Base-by-base conservation (phyloP, 495 filamentous ascomycete species). In the Oleoguttula mirabilis region DNA sequence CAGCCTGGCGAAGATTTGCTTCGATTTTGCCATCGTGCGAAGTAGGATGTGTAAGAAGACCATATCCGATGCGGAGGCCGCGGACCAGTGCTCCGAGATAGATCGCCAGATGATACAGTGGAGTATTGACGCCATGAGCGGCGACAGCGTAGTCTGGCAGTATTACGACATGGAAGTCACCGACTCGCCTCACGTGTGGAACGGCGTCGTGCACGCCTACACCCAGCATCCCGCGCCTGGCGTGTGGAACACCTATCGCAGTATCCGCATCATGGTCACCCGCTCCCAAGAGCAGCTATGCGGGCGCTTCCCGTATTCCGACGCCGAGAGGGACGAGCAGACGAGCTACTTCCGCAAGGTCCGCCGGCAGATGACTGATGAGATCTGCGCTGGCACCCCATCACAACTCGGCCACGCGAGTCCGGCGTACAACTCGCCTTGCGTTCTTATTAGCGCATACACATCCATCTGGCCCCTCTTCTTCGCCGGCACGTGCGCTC, bases 401-500 rank as follows among this genome's bases (percentile, higher is more conserved):
- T 16, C 20, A 6, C 4, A 21, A 1, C 50, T 53, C 10, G 50
- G 50, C 31, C 44, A 53, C 23, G 35, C 28, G 2, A 28, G 14
- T 2, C 27, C 35, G 1, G 39, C 27, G 8, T 30, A 24, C 20
- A 42, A 22, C 12, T 23, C 22, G 7, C 39, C 39, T 1, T 23
- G 31, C 25, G 27, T 45, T 1, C 36, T 53, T 4, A 21, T 45
- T 16, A 44, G 32, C 14, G 50, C 50, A 5, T 53, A 53, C 28
- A 24, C 21, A 1, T 7, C 39, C 22, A 32, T 53, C 15, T 53
- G 50, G 50, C 50, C 50, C 5, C 30, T 53, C 6, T 53, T 53
- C 45, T 53, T 53, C 41, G 50, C 45, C 39, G 44, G 34, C 15
- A 48, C 45, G 3, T 48, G 39, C 36, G 45, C 45, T 22, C 36